phyloP scores from a whole-genome alignment of 2,329 filamentous ascomycete species.

The Penicillium sp. region DNA sequence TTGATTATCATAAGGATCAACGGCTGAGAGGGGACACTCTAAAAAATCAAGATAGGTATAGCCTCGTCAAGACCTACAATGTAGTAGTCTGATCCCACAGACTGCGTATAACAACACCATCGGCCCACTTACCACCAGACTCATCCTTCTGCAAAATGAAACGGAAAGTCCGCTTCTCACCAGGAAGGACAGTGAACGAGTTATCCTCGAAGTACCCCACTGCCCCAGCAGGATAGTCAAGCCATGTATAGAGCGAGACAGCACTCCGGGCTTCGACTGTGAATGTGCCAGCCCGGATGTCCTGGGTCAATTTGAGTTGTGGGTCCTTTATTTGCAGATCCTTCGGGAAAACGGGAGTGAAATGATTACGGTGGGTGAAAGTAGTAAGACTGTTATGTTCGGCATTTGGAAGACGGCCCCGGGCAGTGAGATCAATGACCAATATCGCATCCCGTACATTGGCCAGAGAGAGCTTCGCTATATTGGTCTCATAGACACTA shows the following conservation, averaged over 20 bases:
- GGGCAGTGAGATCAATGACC: conserved; percentile 45
- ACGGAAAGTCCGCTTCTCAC: conserved; percentile 46
- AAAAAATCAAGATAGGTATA: background rate
- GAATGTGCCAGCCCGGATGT: conserved; percentile 39
- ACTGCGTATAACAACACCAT: conserved; percentile 52
- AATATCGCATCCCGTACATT: conserved; percentile 43
- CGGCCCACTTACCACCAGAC: conserved; percentile 46
- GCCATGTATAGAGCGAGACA: conserved; percentile 56
- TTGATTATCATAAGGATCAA: background rate
- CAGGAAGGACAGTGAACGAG: conserved; percentile 51
- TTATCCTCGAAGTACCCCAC: conserved; percentile 56
- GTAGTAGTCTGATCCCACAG: conserved; percentile 51
- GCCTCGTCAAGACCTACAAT: background rate
- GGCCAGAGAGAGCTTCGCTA: conserved; percentile 36
- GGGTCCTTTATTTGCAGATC: conserved; percentile 52
- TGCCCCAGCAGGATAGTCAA: conserved; percentile 52
- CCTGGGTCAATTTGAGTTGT: conserved; percentile 42
- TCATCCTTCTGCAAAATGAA: conserved; percentile 50
- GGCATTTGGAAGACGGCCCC: conserved; percentile 50
- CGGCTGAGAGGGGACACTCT: background rate
- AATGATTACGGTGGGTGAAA: conserved; percentile 54
- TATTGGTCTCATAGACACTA: conserved; percentile 43
- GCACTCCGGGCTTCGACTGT: conserved; percentile 50
- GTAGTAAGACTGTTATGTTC: conserved; percentile 32
- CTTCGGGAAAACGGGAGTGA: conserved; percentile 49